Evolutionary conservation across 768 basidiomycete species (phyloP).

Genomic region (Psilocybe cubensis): DNA sequence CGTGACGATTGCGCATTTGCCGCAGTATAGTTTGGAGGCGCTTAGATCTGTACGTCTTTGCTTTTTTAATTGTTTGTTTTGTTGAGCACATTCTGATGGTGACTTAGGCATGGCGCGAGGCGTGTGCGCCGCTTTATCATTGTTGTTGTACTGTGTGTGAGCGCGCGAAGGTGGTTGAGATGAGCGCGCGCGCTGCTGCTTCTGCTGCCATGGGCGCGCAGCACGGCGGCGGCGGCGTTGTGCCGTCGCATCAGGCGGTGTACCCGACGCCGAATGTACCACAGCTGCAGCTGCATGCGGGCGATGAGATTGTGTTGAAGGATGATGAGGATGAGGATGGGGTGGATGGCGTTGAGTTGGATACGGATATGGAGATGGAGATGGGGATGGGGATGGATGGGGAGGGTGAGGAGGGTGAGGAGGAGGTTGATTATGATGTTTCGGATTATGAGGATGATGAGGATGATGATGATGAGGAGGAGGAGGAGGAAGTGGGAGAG

Average conservation of each 20-base stretch:
- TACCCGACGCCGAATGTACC: slow-evolving; percentile 39
- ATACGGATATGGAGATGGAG: slow-evolving; percentile 24
- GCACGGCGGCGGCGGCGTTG: too few relatives aligned
- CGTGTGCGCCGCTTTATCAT: slow-evolving; percentile 70
- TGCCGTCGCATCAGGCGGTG: neutral
- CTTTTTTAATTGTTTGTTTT: slow-evolving; percentile 2
- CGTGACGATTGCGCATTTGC: slow-evolving; percentile 54
- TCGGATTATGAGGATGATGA: slow-evolving; percentile 25
- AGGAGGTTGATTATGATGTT: slow-evolving; percentile 23
- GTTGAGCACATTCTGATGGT: slow-evolving; percentile 5
- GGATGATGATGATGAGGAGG: slow-evolving; percentile 22
- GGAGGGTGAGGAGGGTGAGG: slow-evolving; percentile 29
- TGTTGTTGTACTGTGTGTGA: too few relatives aligned
- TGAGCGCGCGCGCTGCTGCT: too few relatives aligned
- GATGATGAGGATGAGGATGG: too few relatives aligned
- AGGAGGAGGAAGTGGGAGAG: slow-evolving; percentile 24
- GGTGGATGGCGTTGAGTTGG: slow-evolving; percentile 2
- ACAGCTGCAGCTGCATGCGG: slow-evolving; percentile 73
- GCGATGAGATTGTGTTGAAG: too few relatives aligned
- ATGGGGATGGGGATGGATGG: slow-evolving; percentile 23
- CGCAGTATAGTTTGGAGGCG: slow-evolving; percentile 60
- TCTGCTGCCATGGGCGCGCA: too few relatives aligned
- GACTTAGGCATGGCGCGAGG: slow-evolving; percentile 72
- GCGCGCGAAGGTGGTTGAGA: too few relatives aligned
- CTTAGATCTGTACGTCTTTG: slow-evolving; percentile 52